Evolutionary conservation across 352 stramenopile genomes (phyloP).

Genomic region (Phytophthora podocarpi): DNA sequence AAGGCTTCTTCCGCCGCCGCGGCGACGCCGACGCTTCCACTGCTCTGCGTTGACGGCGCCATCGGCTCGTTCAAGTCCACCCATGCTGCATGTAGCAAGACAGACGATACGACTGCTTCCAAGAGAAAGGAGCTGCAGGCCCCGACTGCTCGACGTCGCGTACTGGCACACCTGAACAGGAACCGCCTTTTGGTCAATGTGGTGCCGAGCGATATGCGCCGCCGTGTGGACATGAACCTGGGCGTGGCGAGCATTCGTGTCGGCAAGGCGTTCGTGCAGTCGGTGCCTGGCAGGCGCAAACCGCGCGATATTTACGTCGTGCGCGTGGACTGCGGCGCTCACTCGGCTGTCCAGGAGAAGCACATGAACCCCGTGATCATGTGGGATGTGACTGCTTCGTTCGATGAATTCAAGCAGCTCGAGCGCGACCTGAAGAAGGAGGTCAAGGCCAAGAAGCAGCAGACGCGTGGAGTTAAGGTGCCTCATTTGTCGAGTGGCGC

Average conservation of each 20-base stretch:
- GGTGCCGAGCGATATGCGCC: conserved; percentile 57
- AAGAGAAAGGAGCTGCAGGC: conserved; percentile 44
- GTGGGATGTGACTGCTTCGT: conserved; percentile 84
- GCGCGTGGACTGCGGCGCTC: conserved; percentile 65
- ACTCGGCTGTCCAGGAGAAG: conserved; percentile 51
- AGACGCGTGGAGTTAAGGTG: conserved; percentile 44
- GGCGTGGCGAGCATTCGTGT: conserved; percentile 66
- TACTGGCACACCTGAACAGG: conserved; percentile 49
- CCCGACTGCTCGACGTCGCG: conserved; percentile 46
- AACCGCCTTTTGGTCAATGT: conserved; percentile 55
- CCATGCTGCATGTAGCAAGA: conserved; percentile 21
- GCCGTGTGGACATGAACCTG: conserved; percentile 59
- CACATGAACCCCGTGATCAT: conserved; percentile 87
- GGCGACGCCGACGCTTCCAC: conserved; percentile 27
- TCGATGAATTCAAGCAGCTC: conserved; percentile 78
- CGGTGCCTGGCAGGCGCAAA: conserved; percentile 42
- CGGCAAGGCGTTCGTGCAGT: conserved; percentile 74
- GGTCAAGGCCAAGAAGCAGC: conserved; percentile 57
- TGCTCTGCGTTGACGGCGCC: conserved; percentile 32
- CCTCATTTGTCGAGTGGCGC: conserved; percentile 69
- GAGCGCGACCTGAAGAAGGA: conserved; percentile 74
- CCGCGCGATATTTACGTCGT: conserved; percentile 74
- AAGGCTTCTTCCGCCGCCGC: not conserved
- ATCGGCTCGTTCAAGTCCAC: conserved; percentile 21
- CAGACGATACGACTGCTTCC: conserved; percentile 26